phyloP scores from a whole-genome alignment of 345 rosid genomes.

The Hibiscus tridactylites region DNA sequence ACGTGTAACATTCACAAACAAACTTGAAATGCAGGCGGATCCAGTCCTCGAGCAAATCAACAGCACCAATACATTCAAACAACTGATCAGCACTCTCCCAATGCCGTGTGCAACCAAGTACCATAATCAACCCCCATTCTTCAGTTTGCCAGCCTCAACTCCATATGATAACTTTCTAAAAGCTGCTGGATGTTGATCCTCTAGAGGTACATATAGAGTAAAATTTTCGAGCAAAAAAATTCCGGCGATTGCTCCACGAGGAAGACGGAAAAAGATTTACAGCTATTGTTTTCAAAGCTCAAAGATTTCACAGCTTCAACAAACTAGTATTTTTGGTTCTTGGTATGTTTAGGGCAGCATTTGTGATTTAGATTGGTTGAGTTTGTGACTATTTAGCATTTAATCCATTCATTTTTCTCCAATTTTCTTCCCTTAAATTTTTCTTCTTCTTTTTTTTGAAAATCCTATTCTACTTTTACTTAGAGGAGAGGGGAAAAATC shows the following conservation, averaged over 20 bases:
- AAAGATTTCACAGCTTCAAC: neutral
- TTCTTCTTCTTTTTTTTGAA: too few relatives aligned
- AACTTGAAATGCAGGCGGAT: conserved; percentile 36
- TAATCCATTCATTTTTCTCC: neutral
- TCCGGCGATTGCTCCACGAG: too few relatives aligned
- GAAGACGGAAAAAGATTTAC: neutral
- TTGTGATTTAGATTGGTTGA: neutral
- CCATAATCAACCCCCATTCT: conserved; percentile 30
- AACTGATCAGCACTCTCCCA: conserved; percentile 5
- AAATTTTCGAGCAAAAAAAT: neutral
- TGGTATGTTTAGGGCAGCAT: neutral
- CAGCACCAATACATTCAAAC: conserved; percentile 16
- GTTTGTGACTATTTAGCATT: neutral
- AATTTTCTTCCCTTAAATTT: neutral
- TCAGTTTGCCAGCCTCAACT: conserved; percentile 51
- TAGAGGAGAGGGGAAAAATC: too few relatives aligned
- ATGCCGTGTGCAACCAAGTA: conserved; percentile 32
- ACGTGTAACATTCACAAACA: neutral
- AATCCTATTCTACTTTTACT: too few relatives aligned
- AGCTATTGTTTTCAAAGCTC: neutral
- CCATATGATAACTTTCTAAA: conserved; percentile 65
- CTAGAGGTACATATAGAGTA: neutral
- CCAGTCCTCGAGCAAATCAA: conserved; percentile 32
- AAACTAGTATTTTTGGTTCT: neutral
- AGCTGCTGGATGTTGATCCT: conserved; percentile 63